These are phyloP conservation scores for Leishmania lainsoni DNA, from an alignment of 208 protist species.

Conservation along the genomic window DNA sequence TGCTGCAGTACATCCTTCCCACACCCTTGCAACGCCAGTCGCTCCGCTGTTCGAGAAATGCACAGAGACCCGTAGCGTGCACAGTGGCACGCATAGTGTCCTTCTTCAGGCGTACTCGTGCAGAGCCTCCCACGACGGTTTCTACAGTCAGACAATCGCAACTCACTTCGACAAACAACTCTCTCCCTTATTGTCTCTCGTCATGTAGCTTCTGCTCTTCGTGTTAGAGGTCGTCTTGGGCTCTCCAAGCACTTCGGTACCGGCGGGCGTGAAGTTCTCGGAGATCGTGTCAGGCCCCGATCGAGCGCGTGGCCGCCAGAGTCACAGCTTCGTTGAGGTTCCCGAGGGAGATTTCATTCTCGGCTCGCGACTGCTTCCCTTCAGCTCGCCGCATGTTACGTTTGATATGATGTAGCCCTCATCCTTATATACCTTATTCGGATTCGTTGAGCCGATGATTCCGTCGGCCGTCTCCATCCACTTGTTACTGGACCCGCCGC, in stretches of 20 bases:
- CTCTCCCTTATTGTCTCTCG: neutral
- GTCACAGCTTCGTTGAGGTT: slow-evolving; percentile 26
- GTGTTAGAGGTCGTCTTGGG: neutral
- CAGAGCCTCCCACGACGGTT: neutral
- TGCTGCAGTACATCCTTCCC: neutral
- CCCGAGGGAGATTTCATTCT: slow-evolving; percentile 23
- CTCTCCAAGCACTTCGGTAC: neutral
- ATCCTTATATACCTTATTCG: slow-evolving; percentile 46
- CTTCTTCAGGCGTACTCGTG: neutral
- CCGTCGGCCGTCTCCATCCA: slow-evolving; percentile 69
- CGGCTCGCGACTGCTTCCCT: slow-evolving; percentile 14
- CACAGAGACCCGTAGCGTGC: neutral
- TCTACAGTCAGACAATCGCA: too few species aligned
- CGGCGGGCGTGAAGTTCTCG: neutral
- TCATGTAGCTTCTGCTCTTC: neutral
- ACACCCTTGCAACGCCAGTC: neutral
- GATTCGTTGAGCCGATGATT: slow-evolving; percentile 62
- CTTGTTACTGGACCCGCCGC: slow-evolving; percentile 64
- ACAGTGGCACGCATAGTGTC: neutral
- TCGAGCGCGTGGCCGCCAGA: slow-evolving; percentile 24
- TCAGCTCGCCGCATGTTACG: slow-evolving; percentile 21
- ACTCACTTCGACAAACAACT: neutral
- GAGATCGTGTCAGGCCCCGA: slow-evolving; percentile 5
- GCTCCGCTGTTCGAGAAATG: neutral
- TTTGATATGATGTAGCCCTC: slow-evolving; percentile 26